Evolutionary conservation across 768 basidiomycete genomes (phyloP), one percentile per base, ranked within the genome.

Genomic region (Tulasnella calospora): DNA sequence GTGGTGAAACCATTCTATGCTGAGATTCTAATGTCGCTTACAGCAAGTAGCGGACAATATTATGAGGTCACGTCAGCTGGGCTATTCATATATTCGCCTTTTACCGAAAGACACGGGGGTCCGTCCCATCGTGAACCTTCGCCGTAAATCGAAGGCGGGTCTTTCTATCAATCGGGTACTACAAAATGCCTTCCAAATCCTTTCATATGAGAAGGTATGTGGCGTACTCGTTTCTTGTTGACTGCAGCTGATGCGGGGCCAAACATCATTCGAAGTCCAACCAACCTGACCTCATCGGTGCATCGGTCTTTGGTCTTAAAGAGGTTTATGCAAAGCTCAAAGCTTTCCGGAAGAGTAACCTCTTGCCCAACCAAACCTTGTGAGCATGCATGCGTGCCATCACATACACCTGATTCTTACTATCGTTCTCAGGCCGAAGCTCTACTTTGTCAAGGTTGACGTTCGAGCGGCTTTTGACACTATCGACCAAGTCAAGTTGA

Each of bases 361-460:
- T 15, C 84, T 81, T 47, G 76, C 94, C 94, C 95, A 79, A 82
- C 87, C 80, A 12, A 12, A 40, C 33, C 36, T 44, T 86, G 47
- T 79, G 67, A 30, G 79, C 23, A 19, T 75, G 27, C 46, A 27
- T 13, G 9, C 72, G 21, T 10, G 70, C 17, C 71, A 36, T 35
- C 27, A 9, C 21, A 30, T 13, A 3, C n/a, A 19, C 0, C 35
- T 35, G 51, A 76, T 55, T 2, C 4, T 76, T 35, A 17, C 36
- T 19, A 9, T 23, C 30, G 51, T 4, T 13, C 36, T 9, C 74
- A 97, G 96, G 47, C 95, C 96, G 0, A 90, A 90, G 80, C 84
- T 99, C 8, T 99, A 96, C 84, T 97, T 99, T 81, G 96, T 96
- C 73, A 99, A 99, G 84, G 90, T 98, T 35, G 98, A 99, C 82